phyloP scores from a whole-genome alignment of 2,329 filamentous ascomycete genomes.

The Microsporum audouinii region DNA sequence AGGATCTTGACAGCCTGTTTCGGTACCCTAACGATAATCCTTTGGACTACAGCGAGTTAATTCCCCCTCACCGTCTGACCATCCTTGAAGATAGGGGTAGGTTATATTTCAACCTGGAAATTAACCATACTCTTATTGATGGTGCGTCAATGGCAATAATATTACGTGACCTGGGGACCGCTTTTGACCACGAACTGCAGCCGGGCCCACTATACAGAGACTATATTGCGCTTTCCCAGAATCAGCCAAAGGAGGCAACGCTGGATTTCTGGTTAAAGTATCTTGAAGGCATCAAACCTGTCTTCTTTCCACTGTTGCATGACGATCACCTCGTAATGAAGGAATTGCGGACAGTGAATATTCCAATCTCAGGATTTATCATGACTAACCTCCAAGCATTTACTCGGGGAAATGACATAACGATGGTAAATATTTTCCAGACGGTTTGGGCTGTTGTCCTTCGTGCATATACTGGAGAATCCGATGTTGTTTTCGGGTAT shows the following conservation, averaged over 20 bases:
- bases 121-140: slow-evolving; percentile 35
- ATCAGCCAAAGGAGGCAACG: background rate
- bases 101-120: slow-evolving; percentile 21
- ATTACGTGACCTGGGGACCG: slow-evolving; percentile 25
- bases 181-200: slow-evolving; percentile 19
- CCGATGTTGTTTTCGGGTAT: slow-evolving; percentile 22
- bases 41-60: background rate
- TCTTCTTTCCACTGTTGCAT: slow-evolving; percentile 7
- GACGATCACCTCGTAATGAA: background rate
- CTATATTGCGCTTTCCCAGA: slow-evolving; percentile 26
- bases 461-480: slow-evolving; percentile 7
- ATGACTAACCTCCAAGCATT: slow-evolving; percentile 3
- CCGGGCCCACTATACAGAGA: slow-evolving; percentile 8
- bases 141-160: slow-evolving; percentile 32
- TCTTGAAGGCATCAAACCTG: slow-evolving; percentile 17
- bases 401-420: slow-evolving; percentile 9
- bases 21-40: background rate
- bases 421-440: slow-evolving; percentile 17
- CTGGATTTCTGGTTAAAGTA: slow-evolving; percentile 18
- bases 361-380: background rate
- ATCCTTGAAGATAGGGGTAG: too few relatives aligned
- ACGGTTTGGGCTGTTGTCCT: slow-evolving; percentile 17
- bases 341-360: background rate
- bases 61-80: background rate
- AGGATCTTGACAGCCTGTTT: background rate